Evolutionary conservation across 306 rosid species (phyloP).

Genomic region (Medicago ruthenica): DNA sequence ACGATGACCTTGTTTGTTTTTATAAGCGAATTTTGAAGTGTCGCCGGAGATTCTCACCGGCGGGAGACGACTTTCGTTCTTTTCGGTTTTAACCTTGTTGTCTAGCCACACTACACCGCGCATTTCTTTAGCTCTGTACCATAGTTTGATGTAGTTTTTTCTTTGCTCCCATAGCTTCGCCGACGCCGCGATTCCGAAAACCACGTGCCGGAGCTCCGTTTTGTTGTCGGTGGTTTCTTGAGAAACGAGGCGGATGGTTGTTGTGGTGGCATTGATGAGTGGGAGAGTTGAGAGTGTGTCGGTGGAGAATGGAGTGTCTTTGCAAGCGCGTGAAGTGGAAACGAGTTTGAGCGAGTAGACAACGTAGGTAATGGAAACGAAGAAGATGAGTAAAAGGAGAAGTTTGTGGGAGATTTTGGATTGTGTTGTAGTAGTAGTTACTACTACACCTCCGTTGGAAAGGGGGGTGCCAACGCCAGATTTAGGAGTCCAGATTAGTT

Average conservation of each 20-base stretch:
- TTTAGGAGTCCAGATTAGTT: slow-evolving; percentile 62
- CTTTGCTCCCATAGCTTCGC: slow-evolving; percentile 85
- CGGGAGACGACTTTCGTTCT: slow-evolving; percentile 59
- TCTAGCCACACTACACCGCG: slow-evolving; percentile 96
- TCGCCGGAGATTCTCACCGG: slow-evolving; percentile 77
- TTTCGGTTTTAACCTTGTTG: slow-evolving; percentile 36
- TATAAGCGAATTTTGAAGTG: slow-evolving; percentile 66
- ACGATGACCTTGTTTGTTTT: slow-evolving; percentile 86
- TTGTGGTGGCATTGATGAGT: slow-evolving; percentile 34
- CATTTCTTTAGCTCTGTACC: slow-evolving; percentile 78
- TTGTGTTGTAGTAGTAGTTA: slow-evolving; percentile 19
- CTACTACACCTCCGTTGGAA: slow-evolving; percentile 29
- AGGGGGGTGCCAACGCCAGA: slow-evolving; percentile 52
- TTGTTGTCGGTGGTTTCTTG: not conserved
- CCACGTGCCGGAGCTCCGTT: slow-evolving; percentile 52
- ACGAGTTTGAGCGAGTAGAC: slow-evolving; percentile 82
- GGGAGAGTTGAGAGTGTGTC: slow-evolving; percentile 12
- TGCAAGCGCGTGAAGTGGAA: slow-evolving; percentile 71
- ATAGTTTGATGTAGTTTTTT: slow-evolving; percentile 87
- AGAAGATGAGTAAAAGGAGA: slow-evolving; percentile 71
- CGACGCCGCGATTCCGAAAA: slow-evolving; percentile 96
- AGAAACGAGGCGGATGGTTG: not conserved
- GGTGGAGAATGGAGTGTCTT: slow-evolving; percentile 48
- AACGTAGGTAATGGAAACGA: slow-evolving; percentile 72
- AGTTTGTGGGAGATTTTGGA: slow-evolving; percentile 60